Evolutionary conservation across 1,284 basidiomycete species (phyloP).

Genomic region (Cutaneotrichosporon sp.): DNA sequence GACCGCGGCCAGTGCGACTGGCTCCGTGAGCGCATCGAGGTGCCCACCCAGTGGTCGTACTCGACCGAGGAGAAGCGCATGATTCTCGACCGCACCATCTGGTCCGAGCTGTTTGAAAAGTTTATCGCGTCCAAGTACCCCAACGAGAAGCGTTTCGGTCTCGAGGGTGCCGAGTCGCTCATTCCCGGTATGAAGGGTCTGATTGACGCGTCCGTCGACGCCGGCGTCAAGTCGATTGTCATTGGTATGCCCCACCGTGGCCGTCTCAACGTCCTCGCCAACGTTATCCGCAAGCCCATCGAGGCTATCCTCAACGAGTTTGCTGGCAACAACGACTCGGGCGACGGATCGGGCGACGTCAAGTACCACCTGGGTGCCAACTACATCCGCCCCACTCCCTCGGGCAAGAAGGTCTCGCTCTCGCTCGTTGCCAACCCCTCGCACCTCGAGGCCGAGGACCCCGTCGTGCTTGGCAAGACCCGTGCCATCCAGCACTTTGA

Average conservation of each 20-base stretch:
- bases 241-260: conserved; percentile 99
- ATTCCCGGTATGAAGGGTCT: conserved; percentile 99
- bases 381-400: conserved; percentile 95
- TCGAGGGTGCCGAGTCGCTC: conserved; percentile 96
- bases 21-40: conserved; percentile 95
- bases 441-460: conserved; percentile 80
- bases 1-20: conserved; percentile 99
- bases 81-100: conserved; percentile 97
- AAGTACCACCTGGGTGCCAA: conserved; percentile 99
- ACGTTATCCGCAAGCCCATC: conserved; percentile 97
- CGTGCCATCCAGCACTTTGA: conserved; percentile 95
- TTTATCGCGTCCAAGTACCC: conserved; percentile 98
- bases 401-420: conserved; percentile 94
- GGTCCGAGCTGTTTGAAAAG: conserved; percentile 98
- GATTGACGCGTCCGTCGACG: conserved; percentile 95
- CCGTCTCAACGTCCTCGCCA: conserved; percentile 93
- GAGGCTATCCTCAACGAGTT: conserved; percentile 99
- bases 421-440: conserved; percentile 99
- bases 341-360: conserved; percentile 90
- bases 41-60: conserved; percentile 97
- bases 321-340: conserved; percentile 59
- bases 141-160: conserved; percentile 98
- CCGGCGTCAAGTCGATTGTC: conserved; percentile 91
- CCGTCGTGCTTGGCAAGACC: conserved; percentile 96
- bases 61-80: conserved; percentile 96